Evolutionary conservation across 441 rosid genomes (phyloP).

Genomic region (Pelargonium fulgidum): DNA sequence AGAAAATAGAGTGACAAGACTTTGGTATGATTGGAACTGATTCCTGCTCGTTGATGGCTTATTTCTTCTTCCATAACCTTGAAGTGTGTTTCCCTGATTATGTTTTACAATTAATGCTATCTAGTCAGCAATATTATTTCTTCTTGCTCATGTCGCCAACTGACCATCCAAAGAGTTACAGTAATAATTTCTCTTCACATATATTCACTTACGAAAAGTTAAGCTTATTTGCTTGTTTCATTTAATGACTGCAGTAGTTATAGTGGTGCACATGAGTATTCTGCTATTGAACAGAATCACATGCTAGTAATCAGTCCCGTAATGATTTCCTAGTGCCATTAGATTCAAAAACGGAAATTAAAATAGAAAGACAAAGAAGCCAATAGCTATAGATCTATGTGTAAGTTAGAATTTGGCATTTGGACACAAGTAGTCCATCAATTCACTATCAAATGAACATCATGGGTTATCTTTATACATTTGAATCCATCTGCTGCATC

Average conservation of each 20-base stretch:
- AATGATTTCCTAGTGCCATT: neutral
- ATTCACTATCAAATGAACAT: neutral
- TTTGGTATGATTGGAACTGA: conserved; percentile 5
- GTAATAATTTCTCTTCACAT: neutral
- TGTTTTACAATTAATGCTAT: neutral
- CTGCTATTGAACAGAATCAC: neutral
- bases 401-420: neutral
- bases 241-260: neutral
- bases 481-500: neutral
- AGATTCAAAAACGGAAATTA: neutral
- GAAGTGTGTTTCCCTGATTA: neutral
- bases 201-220: neutral
- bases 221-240: neutral
- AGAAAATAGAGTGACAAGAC: neutral
- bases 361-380: neutral
- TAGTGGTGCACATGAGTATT: neutral
- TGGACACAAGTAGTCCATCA: neutral
- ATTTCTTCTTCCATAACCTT: neutral
- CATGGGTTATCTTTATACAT: neutral
- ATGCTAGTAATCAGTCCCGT: neutral
- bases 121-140: neutral
- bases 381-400: neutral
- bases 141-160: neutral
- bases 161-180: neutral
- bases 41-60: neutral